A percentile compares a stretch with the other conserved stretches of the same genome.
Conservation (phyloP, 768 basidiomycete genomes). For the Amyloporia xantha region DNA sequence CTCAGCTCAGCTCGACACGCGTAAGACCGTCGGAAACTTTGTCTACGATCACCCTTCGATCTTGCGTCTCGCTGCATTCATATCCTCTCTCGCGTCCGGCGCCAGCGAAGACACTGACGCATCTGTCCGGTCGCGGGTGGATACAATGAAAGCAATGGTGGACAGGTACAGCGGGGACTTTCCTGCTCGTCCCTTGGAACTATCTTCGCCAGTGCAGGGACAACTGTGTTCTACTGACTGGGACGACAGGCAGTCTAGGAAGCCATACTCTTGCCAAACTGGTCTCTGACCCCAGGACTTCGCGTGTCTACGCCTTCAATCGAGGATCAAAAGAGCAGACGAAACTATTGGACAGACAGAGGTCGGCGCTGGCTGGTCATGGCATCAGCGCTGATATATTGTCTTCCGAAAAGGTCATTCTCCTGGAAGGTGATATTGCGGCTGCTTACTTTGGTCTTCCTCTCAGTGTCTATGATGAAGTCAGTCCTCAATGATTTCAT, state of each 20-base stretch:
- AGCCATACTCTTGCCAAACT: constrained; percentile 21
- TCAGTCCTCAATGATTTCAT: not conserved
- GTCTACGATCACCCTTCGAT: not conserved
- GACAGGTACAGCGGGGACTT: constrained; percentile 29
- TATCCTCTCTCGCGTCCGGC: not conserved
- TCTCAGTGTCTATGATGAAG: constrained; percentile 8
- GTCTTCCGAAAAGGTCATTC: constrained; percentile 9
- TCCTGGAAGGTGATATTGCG: constrained; percentile 15
- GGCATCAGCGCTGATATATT: constrained; percentile 10
- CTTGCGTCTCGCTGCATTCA: not conserved
- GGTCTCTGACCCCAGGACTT: constrained; percentile 10
- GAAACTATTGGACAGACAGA: constrained; percentile 8
- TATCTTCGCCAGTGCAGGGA: constrained; percentile 1
- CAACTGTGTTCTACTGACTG: constrained; percentile 26
- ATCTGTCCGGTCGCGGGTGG: not conserved
- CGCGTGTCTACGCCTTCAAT: constrained; percentile 21
- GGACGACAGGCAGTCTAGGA: constrained; percentile 28
- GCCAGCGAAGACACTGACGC: not conserved
- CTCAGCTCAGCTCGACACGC: not conserved
- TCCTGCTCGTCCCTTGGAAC: not conserved
- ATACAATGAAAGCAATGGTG: constrained; percentile 31
- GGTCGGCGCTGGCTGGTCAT: constrained; percentile 10
- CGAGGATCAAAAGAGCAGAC: constrained; percentile 8
- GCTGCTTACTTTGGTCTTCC: constrained; percentile 14
- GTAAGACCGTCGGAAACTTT: not conserved